phyloP scores from a whole-genome alignment of 371 early-diverging fungal species.

The Actinomucor elegans region DNA sequence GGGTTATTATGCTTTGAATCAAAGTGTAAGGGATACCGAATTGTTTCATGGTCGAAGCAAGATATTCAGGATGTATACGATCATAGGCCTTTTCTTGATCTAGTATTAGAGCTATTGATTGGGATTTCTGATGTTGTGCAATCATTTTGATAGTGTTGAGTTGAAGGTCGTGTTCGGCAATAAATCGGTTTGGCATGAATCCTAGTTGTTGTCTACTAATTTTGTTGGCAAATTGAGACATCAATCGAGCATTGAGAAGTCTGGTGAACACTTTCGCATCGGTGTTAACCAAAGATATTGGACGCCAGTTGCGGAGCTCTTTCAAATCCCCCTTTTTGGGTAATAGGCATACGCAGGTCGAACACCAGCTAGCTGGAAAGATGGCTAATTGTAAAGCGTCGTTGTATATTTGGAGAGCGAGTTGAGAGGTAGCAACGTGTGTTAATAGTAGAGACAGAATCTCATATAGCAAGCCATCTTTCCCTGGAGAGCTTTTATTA shows the following conservation, averaged over 20 bases:
- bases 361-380: constrained; percentile 25
- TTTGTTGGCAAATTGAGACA: not conserved
- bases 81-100: no score
- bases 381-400: constrained; percentile 4
- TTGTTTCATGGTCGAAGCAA: not conserved
- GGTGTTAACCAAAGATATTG: constrained; percentile 15
- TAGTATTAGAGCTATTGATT: no score
- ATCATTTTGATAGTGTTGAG: not conserved
- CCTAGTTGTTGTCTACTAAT: constrained; percentile 3
- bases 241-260: constrained; percentile 12
- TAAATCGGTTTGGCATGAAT: constrained; percentile 10
- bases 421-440: not conserved
- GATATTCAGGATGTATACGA: constrained; percentile 21
- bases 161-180: constrained; percentile 5
- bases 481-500: no score
- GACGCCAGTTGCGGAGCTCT: constrained; percentile 20
- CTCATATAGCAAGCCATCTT: no score
- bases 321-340: constrained; percentile 21
- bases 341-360: constrained; percentile 23
- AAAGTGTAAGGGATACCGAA: constrained; percentile 12
- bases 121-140: not conserved
- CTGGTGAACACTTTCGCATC: constrained; percentile 18
- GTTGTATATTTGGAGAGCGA: constrained; percentile 14
- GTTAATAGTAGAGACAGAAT: no score
- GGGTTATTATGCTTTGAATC: not conserved